Conservation (phyloP, 495 filamentous ascomycete genomes). For the Aspergillus ellipticus region DNA sequence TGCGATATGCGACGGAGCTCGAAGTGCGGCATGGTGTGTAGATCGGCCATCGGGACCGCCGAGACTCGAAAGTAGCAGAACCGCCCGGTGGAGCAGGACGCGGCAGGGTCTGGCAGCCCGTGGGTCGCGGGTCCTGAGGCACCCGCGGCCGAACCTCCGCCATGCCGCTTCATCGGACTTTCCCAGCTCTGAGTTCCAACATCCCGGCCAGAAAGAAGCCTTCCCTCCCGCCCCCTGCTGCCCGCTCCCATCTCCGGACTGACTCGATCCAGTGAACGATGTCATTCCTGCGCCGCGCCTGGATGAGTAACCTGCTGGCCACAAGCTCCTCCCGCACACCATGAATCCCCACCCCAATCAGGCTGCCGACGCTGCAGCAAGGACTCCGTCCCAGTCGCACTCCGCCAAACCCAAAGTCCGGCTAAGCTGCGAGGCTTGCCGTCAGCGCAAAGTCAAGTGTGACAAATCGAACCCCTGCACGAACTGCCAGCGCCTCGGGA, state of each 20-base stretch:
- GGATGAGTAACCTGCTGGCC: background rate
- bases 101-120: too few species aligned
- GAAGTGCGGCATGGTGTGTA: too few species aligned
- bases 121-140: too few species aligned
- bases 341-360: background rate
- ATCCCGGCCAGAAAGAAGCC: too few species aligned
- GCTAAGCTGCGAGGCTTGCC: slow-evolving; percentile 27
- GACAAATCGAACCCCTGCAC: slow-evolving; percentile 66
- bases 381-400: background rate
- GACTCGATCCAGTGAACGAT: background rate
- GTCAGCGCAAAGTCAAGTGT: slow-evolving; percentile 65
- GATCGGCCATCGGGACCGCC: too few species aligned
- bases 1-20: too few species aligned
- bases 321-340: background rate
- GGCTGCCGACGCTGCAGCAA: background rate
- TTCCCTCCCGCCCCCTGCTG: too few species aligned
- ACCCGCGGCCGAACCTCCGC: too few species aligned
- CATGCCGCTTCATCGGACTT: background rate
- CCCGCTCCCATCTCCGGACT: too few species aligned
- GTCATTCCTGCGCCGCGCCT: background rate
- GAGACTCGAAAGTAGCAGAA: too few species aligned
- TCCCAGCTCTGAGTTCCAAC: too few species aligned
- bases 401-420: slow-evolving; percentile 7
- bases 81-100: too few species aligned
- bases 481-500: slow-evolving; percentile 59